Conservation (phyloP, 371 early-diverging fungal genomes). For the Mortierella sp. region DNA sequence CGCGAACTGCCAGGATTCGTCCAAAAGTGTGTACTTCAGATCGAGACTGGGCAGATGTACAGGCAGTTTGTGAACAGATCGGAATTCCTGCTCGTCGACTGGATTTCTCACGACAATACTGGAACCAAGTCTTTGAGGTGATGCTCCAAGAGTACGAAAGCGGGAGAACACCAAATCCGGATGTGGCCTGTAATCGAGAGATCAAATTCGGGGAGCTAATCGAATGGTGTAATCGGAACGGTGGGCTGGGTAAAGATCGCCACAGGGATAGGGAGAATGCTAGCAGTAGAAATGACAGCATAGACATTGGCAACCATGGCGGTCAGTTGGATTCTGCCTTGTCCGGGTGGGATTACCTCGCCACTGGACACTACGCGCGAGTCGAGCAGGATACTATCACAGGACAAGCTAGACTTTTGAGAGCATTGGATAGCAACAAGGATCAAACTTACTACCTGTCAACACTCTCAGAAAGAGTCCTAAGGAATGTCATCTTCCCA, state of each 20-base stretch:
- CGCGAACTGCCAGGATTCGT: constrained; percentile 29
- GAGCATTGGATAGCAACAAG: constrained; percentile 74
- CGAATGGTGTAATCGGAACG: constrained; percentile 55
- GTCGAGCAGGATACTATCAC: constrained; percentile 47
- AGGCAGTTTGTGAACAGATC: constrained; percentile 73
- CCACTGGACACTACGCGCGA: constrained; percentile 92
- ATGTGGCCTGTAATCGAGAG: constrained; percentile 87
- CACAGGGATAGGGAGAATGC: background rate
- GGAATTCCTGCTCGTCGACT: constrained; percentile 76
- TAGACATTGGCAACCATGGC: background rate
- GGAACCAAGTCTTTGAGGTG: constrained; percentile 88
- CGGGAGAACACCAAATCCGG: constrained; percentile 95
- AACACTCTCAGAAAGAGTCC: constrained; percentile 64
- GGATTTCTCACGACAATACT: constrained; percentile 91
- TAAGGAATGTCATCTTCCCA: constrained; percentile 83
- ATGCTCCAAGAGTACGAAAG: constrained; percentile 77
- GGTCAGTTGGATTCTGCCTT: background rate
- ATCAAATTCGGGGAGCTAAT: constrained; percentile 94
- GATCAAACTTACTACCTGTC: constrained; percentile 97
- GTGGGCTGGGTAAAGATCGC: constrained; percentile 58
- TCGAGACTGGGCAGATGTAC: constrained; percentile 89
- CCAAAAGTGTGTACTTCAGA: constrained; percentile 74
- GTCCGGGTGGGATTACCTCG: constrained; percentile 67
- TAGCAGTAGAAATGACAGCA: background rate
- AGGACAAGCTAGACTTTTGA: constrained; percentile 25